A percentile compares a stretch with the other conserved stretches of the same genome.
phyloP scores from a whole-genome alignment of 2,329 filamentous ascomycete species.

The Fusarium miscanthi region DNA sequence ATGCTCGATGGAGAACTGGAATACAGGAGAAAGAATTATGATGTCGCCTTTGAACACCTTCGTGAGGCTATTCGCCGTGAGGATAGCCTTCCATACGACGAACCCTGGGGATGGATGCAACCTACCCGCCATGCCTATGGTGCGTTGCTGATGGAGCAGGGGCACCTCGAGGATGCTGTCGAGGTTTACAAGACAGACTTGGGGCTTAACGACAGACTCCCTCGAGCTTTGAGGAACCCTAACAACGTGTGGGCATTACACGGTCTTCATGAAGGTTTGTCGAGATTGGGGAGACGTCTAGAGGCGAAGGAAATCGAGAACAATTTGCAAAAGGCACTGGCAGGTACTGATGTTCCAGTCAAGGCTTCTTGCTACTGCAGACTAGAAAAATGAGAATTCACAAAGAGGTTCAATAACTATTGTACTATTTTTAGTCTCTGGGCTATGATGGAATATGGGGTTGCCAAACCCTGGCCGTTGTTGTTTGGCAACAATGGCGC shows the following conservation, averaged over 20 bases:
- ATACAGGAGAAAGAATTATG: constrained; percentile 71
- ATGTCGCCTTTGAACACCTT: constrained; percentile 69
- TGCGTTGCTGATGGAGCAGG: constrained; percentile 75
- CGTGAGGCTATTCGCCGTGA: constrained; percentile 68
- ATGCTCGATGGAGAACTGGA: constrained; percentile 81
- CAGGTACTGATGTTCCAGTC: constrained; percentile 8
- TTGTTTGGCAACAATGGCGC: neutral
- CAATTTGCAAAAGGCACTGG: neutral
- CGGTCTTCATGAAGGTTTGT: constrained; percentile 77
- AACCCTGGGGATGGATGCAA: constrained; percentile 86
- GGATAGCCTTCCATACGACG: constrained; percentile 74
- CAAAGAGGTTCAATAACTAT: rapidly evolving
- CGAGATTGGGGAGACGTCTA: constrained; percentile 57
- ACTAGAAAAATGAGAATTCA: neutral
- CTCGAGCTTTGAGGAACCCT: constrained; percentile 73
- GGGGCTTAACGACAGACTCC: constrained; percentile 68
- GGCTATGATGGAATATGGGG: neutral
- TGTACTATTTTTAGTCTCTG: rapidly evolving
- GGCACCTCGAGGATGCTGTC: constrained; percentile 64
- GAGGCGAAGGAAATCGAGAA: constrained; percentile 49
- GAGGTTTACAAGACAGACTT: constrained; percentile 70
- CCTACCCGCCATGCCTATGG: constrained; percentile 77
- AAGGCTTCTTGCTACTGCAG: constrained; percentile 26
- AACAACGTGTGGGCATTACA: constrained; percentile 82
- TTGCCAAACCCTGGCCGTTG: rapidly evolving